Percentiles rank a stretch among this genome's conserved stretches.
Evolutionary conservation across 2,329 filamentous ascomycete species (phyloP).

Genomic region (Colletotrichum coccodes): DNA sequence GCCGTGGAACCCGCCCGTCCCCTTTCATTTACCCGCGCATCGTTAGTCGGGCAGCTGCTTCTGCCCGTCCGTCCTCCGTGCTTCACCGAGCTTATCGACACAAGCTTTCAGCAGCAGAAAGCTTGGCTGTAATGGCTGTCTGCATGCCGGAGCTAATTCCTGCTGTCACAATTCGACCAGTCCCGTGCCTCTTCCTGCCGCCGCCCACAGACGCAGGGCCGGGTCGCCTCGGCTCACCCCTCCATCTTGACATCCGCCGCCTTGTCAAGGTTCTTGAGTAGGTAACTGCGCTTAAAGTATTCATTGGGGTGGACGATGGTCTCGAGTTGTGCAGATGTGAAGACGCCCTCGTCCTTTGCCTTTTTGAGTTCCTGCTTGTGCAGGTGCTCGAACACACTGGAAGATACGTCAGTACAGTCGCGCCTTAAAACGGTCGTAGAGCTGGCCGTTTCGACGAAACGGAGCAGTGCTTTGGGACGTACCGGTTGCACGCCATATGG

Average conservation of each 20-base stretch:
- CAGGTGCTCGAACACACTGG: slow-evolving; percentile 84
- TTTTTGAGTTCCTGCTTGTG: slow-evolving; percentile 83
- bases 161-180: background rate
- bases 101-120: background rate
- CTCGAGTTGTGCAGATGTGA: slow-evolving; percentile 82
- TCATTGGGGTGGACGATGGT: slow-evolving; percentile 98
- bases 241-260: slow-evolving; percentile 67
- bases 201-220: background rate
- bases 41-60: slow-evolving; percentile 11
- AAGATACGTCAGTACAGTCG: slow-evolving; percentile 29
- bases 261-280: slow-evolving; percentile 82
- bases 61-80: background rate
- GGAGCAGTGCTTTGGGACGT: slow-evolving; percentile 42
- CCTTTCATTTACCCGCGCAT: slow-evolving; percentile 22
- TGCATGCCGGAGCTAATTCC: background rate
- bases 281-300: slow-evolving; percentile 94
- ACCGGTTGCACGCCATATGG: slow-evolving; percentile 95
- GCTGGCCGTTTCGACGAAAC: background rate
- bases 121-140: background rate
- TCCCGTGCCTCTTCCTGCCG: background rate
- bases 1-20: slow-evolving; percentile 12
- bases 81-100: background rate
- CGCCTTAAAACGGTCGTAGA: background rate
- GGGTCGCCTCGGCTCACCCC: slow-evolving; percentile 45
- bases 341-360: slow-evolving; percentile 78